Base-by-base conservation (phyloP, 1,139 yeast genomes). In the Candida sanyaensis region DNA sequence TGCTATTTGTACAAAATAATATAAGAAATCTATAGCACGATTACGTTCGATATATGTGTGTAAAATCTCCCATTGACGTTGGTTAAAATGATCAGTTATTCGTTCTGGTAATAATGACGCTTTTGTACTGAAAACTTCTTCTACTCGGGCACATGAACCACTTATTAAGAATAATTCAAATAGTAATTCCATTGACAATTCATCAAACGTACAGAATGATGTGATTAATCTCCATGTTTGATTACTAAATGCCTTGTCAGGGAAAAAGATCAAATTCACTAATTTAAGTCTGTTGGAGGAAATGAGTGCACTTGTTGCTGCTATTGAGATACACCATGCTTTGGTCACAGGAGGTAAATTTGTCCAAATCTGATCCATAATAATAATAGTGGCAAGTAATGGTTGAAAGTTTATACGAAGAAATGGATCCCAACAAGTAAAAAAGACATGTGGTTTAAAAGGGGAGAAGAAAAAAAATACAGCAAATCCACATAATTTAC, bases 161-260 rank as follows among this genome's bases (percentile, higher is more conserved):
- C 57, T 51, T 5, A 62, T 50, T 26, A 57, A 54, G 54, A 58
- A 57, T 5, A 67, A 38, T 8, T 50, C 50, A 29, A 64, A 50
- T 9, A 67, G 13, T 31, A 68, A 50, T 23, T 54, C 55, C 38
- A 65, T 36, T 34, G 62, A 60, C 13, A 71, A 48, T 11, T 63
- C 67, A 2, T 68, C 73, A 45, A 65, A 63, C 47, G 61, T 65
- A 48, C 67, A 64, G 54, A 73, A 74, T 8, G 71, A 56, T 2
- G 77, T 68, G 5, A 71, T 23, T 5, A 72, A 47, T 43, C 78
- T 56, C 78, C 78, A 74, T 10, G 71, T 71, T 54, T 74, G 69
- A 11, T 49, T 45, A 5, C 54, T 43, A 37, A 66, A 58, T 10
- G 66, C 66, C 44, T 55, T 55, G 40, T 62, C 66, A 8, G 72